Percentiles rank a stretch among this genome's conserved stretches.
phyloP scores from a whole-genome alignment of 176 grass and related monocot genomes.

The Eragrostis curvula region DNA sequence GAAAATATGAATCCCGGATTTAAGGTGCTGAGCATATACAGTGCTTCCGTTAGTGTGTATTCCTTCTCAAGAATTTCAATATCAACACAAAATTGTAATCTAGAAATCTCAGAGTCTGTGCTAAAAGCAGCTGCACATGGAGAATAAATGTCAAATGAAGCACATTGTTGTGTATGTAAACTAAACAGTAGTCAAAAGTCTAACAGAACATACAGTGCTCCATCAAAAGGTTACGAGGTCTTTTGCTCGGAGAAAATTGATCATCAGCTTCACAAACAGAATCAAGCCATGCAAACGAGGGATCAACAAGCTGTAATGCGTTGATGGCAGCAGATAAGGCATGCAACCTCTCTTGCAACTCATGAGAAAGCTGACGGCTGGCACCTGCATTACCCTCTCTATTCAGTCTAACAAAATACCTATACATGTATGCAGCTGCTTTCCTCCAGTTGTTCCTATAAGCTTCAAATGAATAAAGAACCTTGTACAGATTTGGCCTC shows the following conservation, averaged over 20 bases:
- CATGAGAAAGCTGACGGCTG: constrained; percentile 47
- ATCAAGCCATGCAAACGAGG: constrained; percentile 86
- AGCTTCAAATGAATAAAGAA: constrained; percentile 95
- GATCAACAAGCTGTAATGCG: constrained; percentile 90
- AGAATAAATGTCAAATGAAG: constrained; percentile 43
- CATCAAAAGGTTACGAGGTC: constrained; percentile 60
- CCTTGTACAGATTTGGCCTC: constrained; percentile 87
- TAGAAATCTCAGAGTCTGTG: constrained; percentile 55
- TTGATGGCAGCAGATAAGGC: constrained; percentile 91
- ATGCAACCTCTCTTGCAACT: constrained; percentile 80
- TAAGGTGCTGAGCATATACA: constrained; percentile 71
- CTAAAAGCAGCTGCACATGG: constrained; percentile 55
- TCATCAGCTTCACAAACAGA: constrained; percentile 55
- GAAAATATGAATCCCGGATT: constrained; percentile 71
- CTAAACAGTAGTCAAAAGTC: constrained; percentile 30
- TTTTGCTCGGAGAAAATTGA: constrained; percentile 81
- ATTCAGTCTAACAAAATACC: constrained; percentile 82
- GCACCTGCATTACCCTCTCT: constrained; percentile 74
- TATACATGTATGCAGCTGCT: constrained; percentile 89
- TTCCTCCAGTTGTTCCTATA: constrained; percentile 97
- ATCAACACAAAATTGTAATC: constrained; percentile 75
- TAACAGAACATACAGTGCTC: constrained; percentile 71
- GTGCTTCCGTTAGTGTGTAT: constrained; percentile 76
- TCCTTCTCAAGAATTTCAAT: constrained; percentile 96
- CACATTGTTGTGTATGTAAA: constrained; percentile 7